phyloP scores from a whole-genome alignment of 2,329 filamentous ascomycete species.

The Hypoxylon sp. region DNA sequence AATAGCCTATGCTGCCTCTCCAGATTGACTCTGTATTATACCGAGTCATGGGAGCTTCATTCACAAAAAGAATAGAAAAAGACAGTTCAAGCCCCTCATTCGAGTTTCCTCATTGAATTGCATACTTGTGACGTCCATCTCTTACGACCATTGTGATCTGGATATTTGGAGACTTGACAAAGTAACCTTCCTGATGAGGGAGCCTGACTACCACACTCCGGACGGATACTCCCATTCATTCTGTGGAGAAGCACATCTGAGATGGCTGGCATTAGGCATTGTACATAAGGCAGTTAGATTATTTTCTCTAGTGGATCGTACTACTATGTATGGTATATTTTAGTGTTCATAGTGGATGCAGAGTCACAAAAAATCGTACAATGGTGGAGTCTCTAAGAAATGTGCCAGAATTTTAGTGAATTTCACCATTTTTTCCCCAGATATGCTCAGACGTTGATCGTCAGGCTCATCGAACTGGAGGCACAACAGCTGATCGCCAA shows the following conservation, averaged over 20 bases:
- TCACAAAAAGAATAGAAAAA: constrained; percentile 42
- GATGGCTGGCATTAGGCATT: constrained; percentile 30
- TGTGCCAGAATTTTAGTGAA: constrained; percentile 23
- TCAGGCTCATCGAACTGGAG: constrained; percentile 34
- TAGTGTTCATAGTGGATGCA: constrained; percentile 21
- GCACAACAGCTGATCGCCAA: constrained; percentile 43
- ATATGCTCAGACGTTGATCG: constrained; percentile 44
- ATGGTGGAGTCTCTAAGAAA: constrained; percentile 31
- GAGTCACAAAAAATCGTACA: constrained; percentile 23
- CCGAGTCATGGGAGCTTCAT: constrained; percentile 33
- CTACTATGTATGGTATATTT: neutral
- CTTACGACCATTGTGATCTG: constrained; percentile 8
- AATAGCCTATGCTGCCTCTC: constrained; percentile 46
- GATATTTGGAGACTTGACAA: constrained; percentile 10
- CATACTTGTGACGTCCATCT: constrained; percentile 22
- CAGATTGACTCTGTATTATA: constrained; percentile 30
- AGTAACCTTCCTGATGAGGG: constrained; percentile 36
- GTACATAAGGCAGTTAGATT: constrained; percentile 19
- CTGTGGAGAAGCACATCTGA: constrained; percentile 34
- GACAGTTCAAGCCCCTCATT: constrained; percentile 46
- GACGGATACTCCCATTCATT: constrained; percentile 34
- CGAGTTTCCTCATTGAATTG: constrained; percentile 22
- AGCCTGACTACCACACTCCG: constrained; percentile 19
- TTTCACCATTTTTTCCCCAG: constrained; percentile 43
- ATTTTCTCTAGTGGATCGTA: constrained; percentile 21